Evolutionary conservation across 345 rosid species (phyloP), one percentile per base, ranked within the genome.

Genomic region (Citrus australasica): DNA sequence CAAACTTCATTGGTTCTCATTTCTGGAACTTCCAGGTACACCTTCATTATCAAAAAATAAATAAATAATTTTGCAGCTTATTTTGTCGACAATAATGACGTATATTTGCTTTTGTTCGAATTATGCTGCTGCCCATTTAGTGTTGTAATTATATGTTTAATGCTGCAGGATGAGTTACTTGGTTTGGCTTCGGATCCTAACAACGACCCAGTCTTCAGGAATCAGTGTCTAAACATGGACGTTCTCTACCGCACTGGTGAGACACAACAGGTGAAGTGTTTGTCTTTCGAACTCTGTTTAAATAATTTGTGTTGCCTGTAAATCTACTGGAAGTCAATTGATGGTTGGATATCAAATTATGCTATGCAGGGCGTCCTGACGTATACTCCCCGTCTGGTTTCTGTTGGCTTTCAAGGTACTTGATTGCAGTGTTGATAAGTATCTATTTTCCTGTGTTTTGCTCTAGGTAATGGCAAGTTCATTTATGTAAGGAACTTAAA

Each of bases 1-100:
- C 99, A 3, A 92, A 94, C 84, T 96, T 91, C 81, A 67, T 94
- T n/a, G 99, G 99, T 71, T 96, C 99, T 68, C 98, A 96, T 83
- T 94, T 94, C 84, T 94, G 99, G 99, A 96, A 96, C 85, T 91
- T 96, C 80, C 99, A 96, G 97, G 97, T 94, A 48, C 11, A 24
- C 24, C 48, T 61, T 72, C n/a, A 8, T 28, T 25, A 7, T 38
- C 9, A 38, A 38, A 8, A 38, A 38, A 38, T 1, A 38, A 38
- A 38, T 7, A 10, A 46, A 1, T 46, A 46, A 46, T 13, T 46
- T 11, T 46, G 51, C 17, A 46, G 51, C 17, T 46, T 46, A 8
- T 70, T 19, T 70, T 24, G 32, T 40, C 24, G 32, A 32, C 14
- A 9, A 1, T 40, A 30, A 11, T 67, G 7, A 13, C 14, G 5